A percentile compares a stretch with the other conserved stretches of the same genome.
phyloP scores from a whole-genome alignment of 345 rosid genomes.

The Hibiscus trionum region DNA sequence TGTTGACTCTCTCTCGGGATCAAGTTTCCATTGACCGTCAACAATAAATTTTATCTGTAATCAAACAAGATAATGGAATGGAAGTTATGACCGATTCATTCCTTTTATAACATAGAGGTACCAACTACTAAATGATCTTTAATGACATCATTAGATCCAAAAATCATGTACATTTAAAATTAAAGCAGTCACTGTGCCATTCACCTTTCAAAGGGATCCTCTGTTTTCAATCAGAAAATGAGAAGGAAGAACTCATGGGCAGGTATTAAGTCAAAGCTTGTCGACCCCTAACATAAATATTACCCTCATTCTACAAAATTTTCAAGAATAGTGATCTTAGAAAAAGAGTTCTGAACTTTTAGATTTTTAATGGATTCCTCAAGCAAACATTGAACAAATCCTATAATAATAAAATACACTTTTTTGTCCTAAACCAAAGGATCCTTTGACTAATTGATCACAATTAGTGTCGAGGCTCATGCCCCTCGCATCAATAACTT shows the following conservation, averaged over 20 bases:
- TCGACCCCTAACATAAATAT: not conserved
- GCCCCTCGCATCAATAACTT: not conserved
- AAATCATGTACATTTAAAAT: not conserved
- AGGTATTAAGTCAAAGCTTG: not conserved
- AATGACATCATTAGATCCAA: not conserved
- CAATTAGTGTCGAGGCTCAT: not conserved
- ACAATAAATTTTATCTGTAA: conserved; percentile 77
- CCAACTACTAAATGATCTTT: not conserved
- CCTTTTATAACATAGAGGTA: not conserved
- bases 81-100: not conserved
- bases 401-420: not conserved
- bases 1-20: conserved; percentile 56
- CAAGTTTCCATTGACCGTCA: conserved; percentile 71
- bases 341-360: not conserved
- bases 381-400: not conserved
- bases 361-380: not conserved
- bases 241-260: not conserved
- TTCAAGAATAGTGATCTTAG: not conserved
- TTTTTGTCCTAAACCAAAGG: not conserved
- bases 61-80: conserved; percentile 1
- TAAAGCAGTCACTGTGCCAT: not conserved
- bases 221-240: not conserved
- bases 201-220: not conserved
- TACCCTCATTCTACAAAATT: not conserved
- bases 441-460: not conserved